A percentile compares a stretch with the other conserved stretches of the same genome.
These are phyloP conservation scores for Kazachstania taianensis DNA, from an alignment of 805 yeast genomes.

Conservation along the genomic window DNA sequence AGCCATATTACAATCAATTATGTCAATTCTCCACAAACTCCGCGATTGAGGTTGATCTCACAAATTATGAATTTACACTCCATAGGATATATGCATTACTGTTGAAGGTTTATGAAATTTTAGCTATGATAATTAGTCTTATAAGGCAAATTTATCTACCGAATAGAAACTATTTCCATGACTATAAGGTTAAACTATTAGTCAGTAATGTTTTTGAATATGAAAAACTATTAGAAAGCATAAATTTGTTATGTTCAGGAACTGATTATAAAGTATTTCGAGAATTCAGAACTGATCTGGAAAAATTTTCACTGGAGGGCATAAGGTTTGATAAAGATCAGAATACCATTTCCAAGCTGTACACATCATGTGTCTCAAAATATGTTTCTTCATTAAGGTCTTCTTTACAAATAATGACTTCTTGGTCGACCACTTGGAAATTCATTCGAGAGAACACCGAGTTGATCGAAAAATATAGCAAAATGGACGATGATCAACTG, in stretches of 20 bases:
- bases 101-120: conserved; percentile 12
- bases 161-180: conserved; percentile 13
- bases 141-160: conserved; percentile 23
- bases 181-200: conserved; percentile 11
- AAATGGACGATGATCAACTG: conserved; percentile 10
- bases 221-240: conserved; percentile 11
- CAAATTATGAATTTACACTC: conserved; percentile 18
- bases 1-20: conserved; percentile 20
- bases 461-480: conserved; percentile 8
- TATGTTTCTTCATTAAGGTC: conserved; percentile 12
- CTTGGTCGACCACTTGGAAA: conserved; percentile 20
- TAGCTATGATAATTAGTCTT: conserved; percentile 14
- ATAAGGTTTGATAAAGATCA: neutral
- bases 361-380: conserved; percentile 6
- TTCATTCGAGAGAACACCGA: conserved; percentile 13
- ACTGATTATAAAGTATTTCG: conserved; percentile 1
- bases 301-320: conserved; percentile 4
- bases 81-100: conserved; percentile 37
- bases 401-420: conserved; percentile 7
- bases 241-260: conserved; percentile 13
- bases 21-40: conserved; percentile 10
- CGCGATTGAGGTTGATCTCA: neutral
- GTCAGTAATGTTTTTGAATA: conserved; percentile 20
- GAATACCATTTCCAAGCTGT: neutral
- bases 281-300: neutral